Percentiles rank a stretch among this genome's conserved stretches.
Conservation (phyloP, 768 basidiomycete species). For the Lanmaoa rubissima region DNA sequence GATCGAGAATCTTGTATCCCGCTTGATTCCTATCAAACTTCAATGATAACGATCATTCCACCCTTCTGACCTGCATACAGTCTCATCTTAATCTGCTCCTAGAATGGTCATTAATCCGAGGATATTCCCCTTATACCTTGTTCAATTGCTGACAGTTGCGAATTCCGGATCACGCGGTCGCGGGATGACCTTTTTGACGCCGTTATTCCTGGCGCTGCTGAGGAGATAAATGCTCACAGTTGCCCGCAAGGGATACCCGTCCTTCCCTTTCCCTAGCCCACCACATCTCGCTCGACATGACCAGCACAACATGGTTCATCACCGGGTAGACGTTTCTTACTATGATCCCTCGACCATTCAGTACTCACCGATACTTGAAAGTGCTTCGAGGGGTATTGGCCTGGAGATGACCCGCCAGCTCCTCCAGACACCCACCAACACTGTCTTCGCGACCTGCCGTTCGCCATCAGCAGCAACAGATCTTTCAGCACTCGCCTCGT, state of each 20-base stretch:
- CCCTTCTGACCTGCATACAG: too few relatives aligned
- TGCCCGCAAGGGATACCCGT: not conserved
- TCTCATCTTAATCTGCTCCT: too few relatives aligned
- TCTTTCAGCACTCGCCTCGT: conserved; percentile 8
- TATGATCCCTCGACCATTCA: not conserved
- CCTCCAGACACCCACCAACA: conserved; percentile 12
- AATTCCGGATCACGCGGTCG: not conserved
- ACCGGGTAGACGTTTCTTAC: conserved; percentile 1
- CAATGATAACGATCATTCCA: too few relatives aligned
- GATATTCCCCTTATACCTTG: not conserved
- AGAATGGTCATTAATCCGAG: not conserved
- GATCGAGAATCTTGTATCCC: too few relatives aligned
- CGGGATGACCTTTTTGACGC: not conserved
- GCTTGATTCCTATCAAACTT: too few relatives aligned
- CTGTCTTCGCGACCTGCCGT: conserved; percentile 25
- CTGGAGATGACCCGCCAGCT: conserved; percentile 13
- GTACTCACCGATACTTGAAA: not conserved
- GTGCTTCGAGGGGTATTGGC: conserved; percentile 14
- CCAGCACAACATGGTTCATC: conserved; percentile 7
- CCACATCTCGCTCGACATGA: not conserved
- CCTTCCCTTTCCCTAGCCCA: not conserved
- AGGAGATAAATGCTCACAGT: not conserved
- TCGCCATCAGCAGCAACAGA: conserved; percentile 16
- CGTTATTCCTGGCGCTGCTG: not conserved
- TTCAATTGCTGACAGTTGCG: not conserved